Evolutionary conservation across 306 rosid species (phyloP).

Genomic region (Luffa aegyptiaca): DNA sequence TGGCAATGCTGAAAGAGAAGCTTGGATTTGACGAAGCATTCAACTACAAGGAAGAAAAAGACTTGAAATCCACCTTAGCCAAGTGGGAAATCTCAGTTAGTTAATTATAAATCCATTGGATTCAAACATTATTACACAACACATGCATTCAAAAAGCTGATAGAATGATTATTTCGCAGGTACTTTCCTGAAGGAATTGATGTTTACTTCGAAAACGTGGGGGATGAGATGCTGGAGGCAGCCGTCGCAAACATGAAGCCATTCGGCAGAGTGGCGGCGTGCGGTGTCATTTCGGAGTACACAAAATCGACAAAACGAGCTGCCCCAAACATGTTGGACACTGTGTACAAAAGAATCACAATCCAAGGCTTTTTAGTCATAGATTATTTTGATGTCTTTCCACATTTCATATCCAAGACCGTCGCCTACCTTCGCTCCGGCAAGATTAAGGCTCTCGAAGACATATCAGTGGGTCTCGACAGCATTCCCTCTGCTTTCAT

Average conservation of each 20-base stretch:
- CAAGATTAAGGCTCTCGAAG: too few relatives aligned
- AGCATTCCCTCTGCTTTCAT: too few relatives aligned
- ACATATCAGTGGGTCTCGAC: too few relatives aligned
- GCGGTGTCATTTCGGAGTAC: conserved; percentile 59
- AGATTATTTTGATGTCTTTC: too few relatives aligned
- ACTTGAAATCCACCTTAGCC: conserved; percentile 42
- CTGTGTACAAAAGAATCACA: too few relatives aligned
- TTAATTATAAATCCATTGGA: too few relatives aligned
- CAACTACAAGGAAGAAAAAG: conserved; percentile 61
- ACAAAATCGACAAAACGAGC: conserved; percentile 26
- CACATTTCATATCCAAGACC: too few relatives aligned
- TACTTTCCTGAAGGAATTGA: conserved; percentile 66
- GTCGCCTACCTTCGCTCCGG: too few relatives aligned
- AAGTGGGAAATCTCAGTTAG: conserved; percentile 16
- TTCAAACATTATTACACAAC: too few relatives aligned
- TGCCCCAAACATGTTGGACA: conserved; percentile 38
- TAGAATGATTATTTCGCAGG: conserved; percentile 12
- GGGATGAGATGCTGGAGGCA: conserved; percentile 55
- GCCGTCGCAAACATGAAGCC: conserved; percentile 48
- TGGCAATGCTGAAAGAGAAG: conserved; percentile 41
- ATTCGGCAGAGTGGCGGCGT: conserved; percentile 49
- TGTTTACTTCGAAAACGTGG: conserved; percentile 72
- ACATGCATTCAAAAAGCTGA: too few relatives aligned
- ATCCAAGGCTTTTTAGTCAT: too few relatives aligned
- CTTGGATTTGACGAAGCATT: conserved; percentile 72